Percentiles rank a stretch among this genome's conserved stretches.
Conservation (phyloP, 768 basidiomycete genomes). For the Pisolithus tinctorius region DNA sequence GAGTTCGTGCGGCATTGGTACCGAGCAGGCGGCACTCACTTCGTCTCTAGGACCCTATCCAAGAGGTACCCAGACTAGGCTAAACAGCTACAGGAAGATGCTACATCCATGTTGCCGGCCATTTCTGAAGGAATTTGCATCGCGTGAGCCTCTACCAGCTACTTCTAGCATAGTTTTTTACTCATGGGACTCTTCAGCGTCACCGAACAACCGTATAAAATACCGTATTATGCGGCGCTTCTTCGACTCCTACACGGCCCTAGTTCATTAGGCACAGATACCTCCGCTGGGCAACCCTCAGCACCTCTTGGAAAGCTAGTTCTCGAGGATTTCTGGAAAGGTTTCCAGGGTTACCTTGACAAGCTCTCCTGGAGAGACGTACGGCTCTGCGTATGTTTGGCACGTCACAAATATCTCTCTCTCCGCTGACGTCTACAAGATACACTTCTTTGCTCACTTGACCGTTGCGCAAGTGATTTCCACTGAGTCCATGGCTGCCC, state of each 20-base stretch:
- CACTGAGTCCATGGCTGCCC: constrained; percentile 67
- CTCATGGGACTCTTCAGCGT: constrained; percentile 41
- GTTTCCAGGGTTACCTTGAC: constrained; percentile 84
- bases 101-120: constrained; percentile 50
- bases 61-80: constrained; percentile 66
- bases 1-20: constrained; percentile 25
- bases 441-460: constrained; percentile 90
- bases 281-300: constrained; percentile 23
- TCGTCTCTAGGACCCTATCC: constrained; percentile 50
- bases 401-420: background rate
- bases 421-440: constrained; percentile 38
- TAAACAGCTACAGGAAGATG: constrained; percentile 54
- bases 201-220: constrained; percentile 92
- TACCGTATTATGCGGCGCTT: constrained; percentile 80
- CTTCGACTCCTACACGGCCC: constrained; percentile 60
- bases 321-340: constrained; percentile 86
- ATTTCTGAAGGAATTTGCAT: constrained; percentile 72
- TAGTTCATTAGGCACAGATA: constrained; percentile 28
- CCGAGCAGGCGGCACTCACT: constrained; percentile 2
- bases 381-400: constrained; percentile 66
- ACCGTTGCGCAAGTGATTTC: constrained; percentile 72
- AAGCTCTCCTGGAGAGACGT: constrained; percentile 88
- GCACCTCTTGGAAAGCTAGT: constrained; percentile 61
- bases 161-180: background rate
- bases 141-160: constrained; percentile 36